phyloP scores from a whole-genome alignment of 345 rosid species.

The Murraya paniculata region DNA sequence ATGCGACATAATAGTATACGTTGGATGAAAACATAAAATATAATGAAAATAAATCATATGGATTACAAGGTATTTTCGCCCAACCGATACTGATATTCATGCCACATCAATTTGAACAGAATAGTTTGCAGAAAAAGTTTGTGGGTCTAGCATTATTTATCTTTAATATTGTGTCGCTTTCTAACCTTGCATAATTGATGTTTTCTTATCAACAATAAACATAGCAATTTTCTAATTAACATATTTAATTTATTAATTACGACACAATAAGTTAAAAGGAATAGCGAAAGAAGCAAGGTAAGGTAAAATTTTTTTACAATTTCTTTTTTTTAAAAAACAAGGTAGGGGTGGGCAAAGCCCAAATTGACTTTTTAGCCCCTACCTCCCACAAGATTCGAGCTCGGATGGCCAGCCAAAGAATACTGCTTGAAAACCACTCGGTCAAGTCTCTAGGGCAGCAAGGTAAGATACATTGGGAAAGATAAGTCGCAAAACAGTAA shows the following conservation, averaged over 20 bases:
- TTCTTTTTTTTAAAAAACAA: too few relatives aligned
- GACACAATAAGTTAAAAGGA: not conserved
- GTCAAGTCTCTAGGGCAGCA: not conserved
- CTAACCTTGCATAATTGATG: not conserved
- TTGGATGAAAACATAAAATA: not conserved
- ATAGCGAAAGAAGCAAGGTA: not conserved
- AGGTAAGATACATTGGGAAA: not conserved
- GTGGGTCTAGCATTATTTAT: not conserved
- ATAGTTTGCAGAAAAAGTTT: not conserved
- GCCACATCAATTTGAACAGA: not conserved
- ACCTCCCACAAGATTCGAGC: too few relatives aligned
- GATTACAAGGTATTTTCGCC: not conserved
- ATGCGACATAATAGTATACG: not conserved
- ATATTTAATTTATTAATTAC: not conserved
- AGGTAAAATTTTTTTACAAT: not conserved
- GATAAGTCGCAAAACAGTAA: not conserved
- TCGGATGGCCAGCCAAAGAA: too few relatives aligned
- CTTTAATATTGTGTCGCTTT: not conserved
- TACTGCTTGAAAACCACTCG: too few relatives aligned
- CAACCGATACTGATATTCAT: too few relatives aligned
- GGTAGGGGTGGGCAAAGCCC: too few relatives aligned
- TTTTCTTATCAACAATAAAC: not conserved
- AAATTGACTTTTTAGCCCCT: too few relatives aligned
- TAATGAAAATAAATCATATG: not conserved
- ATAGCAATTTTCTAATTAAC: not conserved